Evolutionary conservation across 805 yeast genomes (phyloP), one percentile per base, ranked within the genome.

Genomic region (Sungouiozyma intestinalis): DNA sequence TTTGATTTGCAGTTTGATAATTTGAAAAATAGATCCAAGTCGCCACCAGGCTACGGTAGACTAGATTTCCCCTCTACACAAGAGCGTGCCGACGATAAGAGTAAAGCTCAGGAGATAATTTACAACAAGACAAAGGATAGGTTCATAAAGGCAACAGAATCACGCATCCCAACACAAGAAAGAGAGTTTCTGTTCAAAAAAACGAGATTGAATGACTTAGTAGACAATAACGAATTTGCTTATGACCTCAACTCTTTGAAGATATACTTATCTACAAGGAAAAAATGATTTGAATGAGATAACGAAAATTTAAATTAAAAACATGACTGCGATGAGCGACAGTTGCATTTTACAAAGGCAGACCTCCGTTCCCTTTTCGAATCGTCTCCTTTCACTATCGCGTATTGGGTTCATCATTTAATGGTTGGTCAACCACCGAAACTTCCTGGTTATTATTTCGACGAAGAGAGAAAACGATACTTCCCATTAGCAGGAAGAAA

Each of bases 1-100:
- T 41, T 52, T 8, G 45, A 43, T 3, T 44, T 45, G 15, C 43
- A 46, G 7, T 60, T 60, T 40, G 62, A 54, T 16, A 55, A 62
- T 38, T 33, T 54, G 18, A 60, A 64, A 51, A 54, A 50, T 5
- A 56, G 70, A 35, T 67, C 68, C 0, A 63, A 64, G 3, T 65
- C 75, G 1, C 83, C 82, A 1, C 78, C 78, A 0, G 82, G 82
- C 1, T 76, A 70, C 57, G 77, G 74, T 47, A 58, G 76, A 33
- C 64, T 77, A 18, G 83, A 76, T 40, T 77, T 79, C 47, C 81
- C 84, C 0, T 62, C 60, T 4, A 73, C 81, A 0, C 82, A 75
- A 45, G 76, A 78, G 48, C 55, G 62, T 11, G 50, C 40, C 1
- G 60, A 53, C 35, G 76, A 69, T 43, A 66, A 65, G 47, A 45